A percentile compares a stretch with the other conserved stretches of the same genome.
phyloP scores from a whole-genome alignment of 176 grass and related monocot species.

The Elymus sibiricus region DNA sequence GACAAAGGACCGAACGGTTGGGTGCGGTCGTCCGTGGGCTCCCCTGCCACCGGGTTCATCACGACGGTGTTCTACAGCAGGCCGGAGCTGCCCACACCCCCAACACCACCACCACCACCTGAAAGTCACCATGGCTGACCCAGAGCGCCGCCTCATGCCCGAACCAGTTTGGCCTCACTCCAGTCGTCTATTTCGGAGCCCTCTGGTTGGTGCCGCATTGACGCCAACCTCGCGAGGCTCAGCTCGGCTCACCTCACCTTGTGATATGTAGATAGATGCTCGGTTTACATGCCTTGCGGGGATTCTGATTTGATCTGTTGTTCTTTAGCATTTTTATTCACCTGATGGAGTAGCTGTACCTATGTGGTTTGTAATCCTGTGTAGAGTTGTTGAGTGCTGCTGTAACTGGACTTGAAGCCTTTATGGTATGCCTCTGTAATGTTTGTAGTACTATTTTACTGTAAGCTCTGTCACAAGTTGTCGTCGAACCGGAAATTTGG shows the following conservation, averaged over 20 bases:
- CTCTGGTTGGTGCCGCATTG: not conserved
- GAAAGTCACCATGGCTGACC: not conserved
- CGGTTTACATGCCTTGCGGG: not conserved
- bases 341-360: not conserved
- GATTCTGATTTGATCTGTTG: not conserved
- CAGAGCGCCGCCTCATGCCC: not conserved
- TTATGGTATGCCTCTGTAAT: not conserved
- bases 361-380: not conserved
- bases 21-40: constrained; percentile 31
- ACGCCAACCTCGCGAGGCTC: not conserved
- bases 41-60: constrained; percentile 34
- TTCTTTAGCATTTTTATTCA: not conserved
- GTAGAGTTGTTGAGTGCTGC: not conserved
- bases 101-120: not conserved
- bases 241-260: not conserved
- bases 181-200: not conserved
- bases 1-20: constrained; percentile 30
- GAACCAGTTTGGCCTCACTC: not conserved
- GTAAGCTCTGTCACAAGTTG: not conserved
- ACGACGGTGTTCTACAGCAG: constrained; percentile 35
- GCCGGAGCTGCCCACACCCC: not conserved
- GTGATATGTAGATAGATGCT: constrained; percentile 25
- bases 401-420: not conserved
- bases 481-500: not conserved
- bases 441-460: not conserved